phyloP scores from a whole-genome alignment of 2,329 filamentous ascomycete species.

The Massarina eburnea region DNA sequence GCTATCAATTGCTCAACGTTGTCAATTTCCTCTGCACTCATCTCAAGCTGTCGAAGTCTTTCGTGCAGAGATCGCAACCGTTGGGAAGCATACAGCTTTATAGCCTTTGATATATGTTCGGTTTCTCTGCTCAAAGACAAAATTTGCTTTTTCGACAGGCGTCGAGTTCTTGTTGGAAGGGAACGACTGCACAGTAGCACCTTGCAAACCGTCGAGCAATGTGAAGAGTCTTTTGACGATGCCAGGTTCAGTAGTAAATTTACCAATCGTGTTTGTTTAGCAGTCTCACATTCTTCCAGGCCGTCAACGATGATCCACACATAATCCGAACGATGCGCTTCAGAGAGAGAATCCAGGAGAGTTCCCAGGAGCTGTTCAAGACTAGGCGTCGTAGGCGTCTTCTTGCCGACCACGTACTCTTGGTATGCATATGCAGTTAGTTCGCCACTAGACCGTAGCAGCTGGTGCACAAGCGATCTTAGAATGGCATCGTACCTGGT shows the following conservation, averaged over 20 bases:
- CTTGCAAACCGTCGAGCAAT: constrained; percentile 10
- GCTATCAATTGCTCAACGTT: constrained; percentile 6
- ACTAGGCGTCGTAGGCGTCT: constrained; percentile 7
- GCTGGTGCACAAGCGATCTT: constrained; percentile 22
- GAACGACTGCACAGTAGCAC: constrained; percentile 8
- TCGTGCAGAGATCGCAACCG: constrained; percentile 4
- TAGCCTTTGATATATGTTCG: constrained; percentile 6
- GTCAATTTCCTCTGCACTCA: constrained; percentile 7
- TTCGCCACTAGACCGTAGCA: constrained; percentile 18
- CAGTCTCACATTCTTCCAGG: constrained; percentile 25
- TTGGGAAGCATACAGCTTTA: constrained; percentile 8
- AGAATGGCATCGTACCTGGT: constrained; percentile 18
- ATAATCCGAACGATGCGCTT: constrained; percentile 5
- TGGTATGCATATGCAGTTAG: constrained; percentile 27
- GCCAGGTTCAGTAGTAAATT: constrained; percentile 14
- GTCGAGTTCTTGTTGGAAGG: background rate
- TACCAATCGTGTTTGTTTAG: constrained; percentile 20
- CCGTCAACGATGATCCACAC: constrained; percentile 31
- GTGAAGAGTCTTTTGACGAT: constrained; percentile 1
- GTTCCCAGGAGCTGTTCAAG: constrained; percentile 21
- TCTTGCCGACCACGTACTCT: constrained; percentile 20
- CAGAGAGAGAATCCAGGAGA: constrained; percentile 9
- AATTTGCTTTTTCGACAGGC: constrained; percentile 4
- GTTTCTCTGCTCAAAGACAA: constrained; percentile 9
- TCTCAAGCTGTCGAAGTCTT: constrained; percentile 8